phyloP scores from a whole-genome alignment of 805 yeast genomes.

The Yarrowia sp. region DNA sequence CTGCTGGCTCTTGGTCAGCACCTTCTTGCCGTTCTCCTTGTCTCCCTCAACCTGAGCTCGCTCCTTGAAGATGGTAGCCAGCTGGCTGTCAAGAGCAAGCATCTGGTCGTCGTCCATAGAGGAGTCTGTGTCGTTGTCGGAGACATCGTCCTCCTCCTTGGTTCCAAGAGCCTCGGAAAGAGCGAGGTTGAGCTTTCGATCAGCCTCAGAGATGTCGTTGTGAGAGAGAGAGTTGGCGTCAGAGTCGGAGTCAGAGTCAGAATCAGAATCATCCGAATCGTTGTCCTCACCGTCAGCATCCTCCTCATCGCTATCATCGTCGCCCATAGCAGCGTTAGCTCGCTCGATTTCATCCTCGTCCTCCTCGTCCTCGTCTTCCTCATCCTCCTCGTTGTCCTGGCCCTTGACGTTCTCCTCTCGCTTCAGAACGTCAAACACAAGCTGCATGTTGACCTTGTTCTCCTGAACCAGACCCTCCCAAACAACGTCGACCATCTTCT shows the following conservation, averaged over 20 bases:
- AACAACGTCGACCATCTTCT: conserved; percentile 54
- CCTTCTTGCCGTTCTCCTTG: conserved; percentile 53
- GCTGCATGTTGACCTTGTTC: conserved; percentile 44
- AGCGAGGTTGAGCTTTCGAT: conserved; percentile 42
- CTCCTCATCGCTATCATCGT: conserved; percentile 41
- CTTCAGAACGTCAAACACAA: conserved; percentile 53
- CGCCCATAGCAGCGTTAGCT: conserved; percentile 38
- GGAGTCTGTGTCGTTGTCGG: conserved; percentile 46
- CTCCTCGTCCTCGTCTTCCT: conserved; percentile 47
- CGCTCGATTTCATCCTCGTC: conserved; percentile 38
- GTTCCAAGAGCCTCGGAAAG: conserved; percentile 34
- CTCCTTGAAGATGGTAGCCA: conserved; percentile 80
- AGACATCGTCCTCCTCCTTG: conserved; percentile 28
- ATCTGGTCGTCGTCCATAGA: conserved; percentile 95
- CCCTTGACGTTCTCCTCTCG: conserved; percentile 82
- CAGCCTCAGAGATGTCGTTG: conserved; percentile 42
- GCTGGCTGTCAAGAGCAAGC: conserved; percentile 87
- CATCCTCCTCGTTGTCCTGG: conserved; percentile 59
- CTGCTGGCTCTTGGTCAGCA: conserved; percentile 19
- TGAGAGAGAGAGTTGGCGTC: conserved; percentile 34
- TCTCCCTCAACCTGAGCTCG: conserved; percentile 55
- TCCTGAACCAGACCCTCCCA: conserved; percentile 57
- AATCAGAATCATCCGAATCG: conserved; percentile 35
- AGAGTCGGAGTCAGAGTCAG: conserved; percentile 41
- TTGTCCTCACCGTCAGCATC: conserved; percentile 41